Base-by-base conservation (phyloP, 169 alveolate genomes). In the Cryptosporidium ryanae region DNA sequence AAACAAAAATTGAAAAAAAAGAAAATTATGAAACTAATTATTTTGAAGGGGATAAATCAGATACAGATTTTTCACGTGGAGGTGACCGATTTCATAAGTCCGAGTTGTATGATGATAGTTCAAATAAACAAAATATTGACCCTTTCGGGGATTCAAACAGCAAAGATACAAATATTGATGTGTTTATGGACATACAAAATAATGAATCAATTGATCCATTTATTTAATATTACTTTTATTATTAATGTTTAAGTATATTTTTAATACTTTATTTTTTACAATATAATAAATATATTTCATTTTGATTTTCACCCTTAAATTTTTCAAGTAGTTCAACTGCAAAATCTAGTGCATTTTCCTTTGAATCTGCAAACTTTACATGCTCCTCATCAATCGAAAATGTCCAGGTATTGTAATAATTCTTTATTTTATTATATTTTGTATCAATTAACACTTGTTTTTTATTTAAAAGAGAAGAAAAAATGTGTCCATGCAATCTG, bases 401-500 rank as follows among this genome's bases (percentile, higher is more conserved):
- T 12, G 64, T 76, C 87, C 87, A 76, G 25, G 87, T 76, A 17
- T 76, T 44, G 50, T 76, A 76, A 18, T 76, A 76, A 63, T 82
- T 66, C 32, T 12, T n/a, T 27, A 67, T 71, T 31, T 66, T 83
- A 18, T 44, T 70, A 70, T 66, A 82, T 29, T 64, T 65, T 4
- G 82, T 82, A 18, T 82, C 90, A 27, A 82, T 17, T 32, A 82
- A 57, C 29, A 82, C 64, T 25, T 82, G 90, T 8, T 54, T 66
- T 61, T 66, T 82, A 29, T 70, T 61, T 3, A 66, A 50, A 32
- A 82, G 63, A n/a, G 70, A 46, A 32, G 84, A 65, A 13, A 82
- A 70, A 44, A 82, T 64, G 50, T 82, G 90, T 10, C 82, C 90
- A 59, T 82, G 90, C 7, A 82, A 55, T n/a, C 90, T 66, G 44